phyloP scores from a whole-genome alignment of 805 yeast genomes.

The Cyberlindnera mrakii region DNA sequence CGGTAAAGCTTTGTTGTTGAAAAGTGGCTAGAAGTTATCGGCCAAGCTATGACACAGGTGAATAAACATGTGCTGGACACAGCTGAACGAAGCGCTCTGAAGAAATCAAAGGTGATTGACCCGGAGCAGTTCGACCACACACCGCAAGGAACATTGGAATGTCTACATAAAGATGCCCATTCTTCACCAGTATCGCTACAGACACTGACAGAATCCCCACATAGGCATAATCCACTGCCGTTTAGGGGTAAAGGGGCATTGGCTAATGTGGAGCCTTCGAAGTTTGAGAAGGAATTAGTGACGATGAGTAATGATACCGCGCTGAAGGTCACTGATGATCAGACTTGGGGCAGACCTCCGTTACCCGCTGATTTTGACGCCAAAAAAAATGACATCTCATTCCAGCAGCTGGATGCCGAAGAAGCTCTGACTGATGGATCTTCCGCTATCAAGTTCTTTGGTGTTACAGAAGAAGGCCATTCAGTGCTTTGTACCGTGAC shows the following conservation, averaged over 20 bases:
- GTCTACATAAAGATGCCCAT: slow-evolving; percentile 22
- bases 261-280: slow-evolving; percentile 33
- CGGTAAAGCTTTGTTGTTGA: too few relatives aligned
- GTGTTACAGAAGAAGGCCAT: slow-evolving; percentile 83
- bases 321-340: slow-evolving; percentile 23
- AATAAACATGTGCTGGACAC: background rate
- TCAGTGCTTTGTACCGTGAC: slow-evolving; percentile 86
- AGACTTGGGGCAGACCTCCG: slow-evolving; percentile 53
- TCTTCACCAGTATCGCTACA: slow-evolving; percentile 22
- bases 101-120: slow-evolving; percentile 14
- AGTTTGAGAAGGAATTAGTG: slow-evolving; percentile 47
- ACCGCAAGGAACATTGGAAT: slow-evolving; percentile 16
- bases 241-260: slow-evolving; percentile 22
- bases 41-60: too few relatives aligned
- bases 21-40: too few relatives aligned
- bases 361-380: slow-evolving; percentile 46
- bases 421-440: slow-evolving; percentile 58
- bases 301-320: slow-evolving; percentile 35
- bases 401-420: slow-evolving; percentile 94
- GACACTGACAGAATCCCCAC: slow-evolving; percentile 6
- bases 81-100: slow-evolving; percentile 1
- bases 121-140: slow-evolving; percentile 10
- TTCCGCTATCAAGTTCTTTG: slow-evolving; percentile 78
- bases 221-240: slow-evolving; percentile 24
- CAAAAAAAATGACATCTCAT: slow-evolving; percentile 46